Evolutionary conservation across 192 early-diverging fungal genomes (phyloP), one percentile per base, ranked within the genome.

Genomic region (Phlyctochytrium bullatum): DNA sequence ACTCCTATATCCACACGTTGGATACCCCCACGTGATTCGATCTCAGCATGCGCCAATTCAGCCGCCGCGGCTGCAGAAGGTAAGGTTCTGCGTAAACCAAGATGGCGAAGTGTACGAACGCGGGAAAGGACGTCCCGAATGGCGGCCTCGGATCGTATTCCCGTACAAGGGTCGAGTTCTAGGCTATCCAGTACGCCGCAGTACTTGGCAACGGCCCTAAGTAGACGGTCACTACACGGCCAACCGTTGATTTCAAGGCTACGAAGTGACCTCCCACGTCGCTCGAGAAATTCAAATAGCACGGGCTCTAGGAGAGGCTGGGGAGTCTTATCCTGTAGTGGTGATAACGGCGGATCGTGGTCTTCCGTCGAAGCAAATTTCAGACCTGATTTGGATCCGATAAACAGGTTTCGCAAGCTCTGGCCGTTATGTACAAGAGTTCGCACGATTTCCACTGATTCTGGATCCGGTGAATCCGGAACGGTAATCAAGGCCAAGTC

Each of bases 251-350:
- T 28, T 28, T 57, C 54, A 25, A 57, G 54, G 27, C 54, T 25
- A 6, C 54, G 54, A 10, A 57, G 6, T 10, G 54, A 57, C 27
- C 54, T 10, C 12, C 54, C 54, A 24, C 54, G 54, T 25, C 54
- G 54, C 27, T 57, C 54, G 12, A 57, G 25, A 57, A 57, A 57
- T 25, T 57, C 54, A 6, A 57, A 28, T 28, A 57, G 27, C 54
- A 25, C 12, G 20, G 27, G 10, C 27, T 57, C 54, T 10, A 57
- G 27, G 4, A 25, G 20, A 6, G 27, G 14, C 12, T 57, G 54
- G 12, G 25, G 27, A 10, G 54, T 57, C 14, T 24, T 10, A 10
- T 27, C 20, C 12, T 25, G 12, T 50, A 14, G 12, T n/a, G 40
- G 10, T 25, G 20, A 25, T 47, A 47, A 20, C n/a, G n/a, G n/a